These are phyloP conservation scores for Leishmania amazonensis DNA, from an alignment of 208 protist species.

Conservation along the genomic window DNA sequence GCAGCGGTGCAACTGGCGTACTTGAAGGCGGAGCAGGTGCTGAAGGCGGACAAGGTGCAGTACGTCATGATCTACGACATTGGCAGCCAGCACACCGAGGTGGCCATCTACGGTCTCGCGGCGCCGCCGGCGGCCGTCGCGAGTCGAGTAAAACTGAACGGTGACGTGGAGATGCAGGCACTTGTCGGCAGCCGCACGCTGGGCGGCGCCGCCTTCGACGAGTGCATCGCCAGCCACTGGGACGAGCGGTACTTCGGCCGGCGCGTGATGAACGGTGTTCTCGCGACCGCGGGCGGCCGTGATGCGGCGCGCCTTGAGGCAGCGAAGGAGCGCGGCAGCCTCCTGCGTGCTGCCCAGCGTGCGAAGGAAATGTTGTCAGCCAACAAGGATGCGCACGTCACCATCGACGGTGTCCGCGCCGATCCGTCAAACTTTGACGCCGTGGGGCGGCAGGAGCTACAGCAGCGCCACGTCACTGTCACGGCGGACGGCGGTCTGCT, in stretches of 20 bases:
- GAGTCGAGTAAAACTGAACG: not conserved
- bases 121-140: slow-evolving; percentile 14
- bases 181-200: slow-evolving; percentile 61
- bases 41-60: slow-evolving; percentile 14
- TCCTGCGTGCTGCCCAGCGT: slow-evolving; percentile 78
- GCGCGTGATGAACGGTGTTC: slow-evolving; percentile 19
- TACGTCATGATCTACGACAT: slow-evolving; percentile 91
- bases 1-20: slow-evolving; percentile 69
- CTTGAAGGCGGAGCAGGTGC: slow-evolving; percentile 51
- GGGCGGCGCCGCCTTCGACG: slow-evolving; percentile 89
- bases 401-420: slow-evolving; percentile 74
- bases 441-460: slow-evolving; percentile 25
- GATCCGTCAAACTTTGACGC: slow-evolving; percentile 9
- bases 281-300: slow-evolving; percentile 4
- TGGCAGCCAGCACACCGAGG: slow-evolving; percentile 78
- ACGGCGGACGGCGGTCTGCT: slow-evolving; percentile 32
- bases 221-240: slow-evolving; percentile 82
- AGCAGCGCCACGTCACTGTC: slow-evolving; percentile 15
- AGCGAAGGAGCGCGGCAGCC: slow-evolving; percentile 53
- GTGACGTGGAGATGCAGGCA: slow-evolving; percentile 30
- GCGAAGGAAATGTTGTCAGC: slow-evolving; percentile 90
- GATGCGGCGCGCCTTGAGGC: slow-evolving; percentile 14
- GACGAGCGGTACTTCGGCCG: slow-evolving; percentile 59
- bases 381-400: slow-evolving; percentile 81
- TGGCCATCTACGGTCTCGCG: slow-evolving; percentile 64